These are phyloP conservation scores for Pseudogymnoascus verrucosus DNA, from an alignment of 2,329 filamentous ascomycete genomes.

Conservation along the genomic window DNA sequence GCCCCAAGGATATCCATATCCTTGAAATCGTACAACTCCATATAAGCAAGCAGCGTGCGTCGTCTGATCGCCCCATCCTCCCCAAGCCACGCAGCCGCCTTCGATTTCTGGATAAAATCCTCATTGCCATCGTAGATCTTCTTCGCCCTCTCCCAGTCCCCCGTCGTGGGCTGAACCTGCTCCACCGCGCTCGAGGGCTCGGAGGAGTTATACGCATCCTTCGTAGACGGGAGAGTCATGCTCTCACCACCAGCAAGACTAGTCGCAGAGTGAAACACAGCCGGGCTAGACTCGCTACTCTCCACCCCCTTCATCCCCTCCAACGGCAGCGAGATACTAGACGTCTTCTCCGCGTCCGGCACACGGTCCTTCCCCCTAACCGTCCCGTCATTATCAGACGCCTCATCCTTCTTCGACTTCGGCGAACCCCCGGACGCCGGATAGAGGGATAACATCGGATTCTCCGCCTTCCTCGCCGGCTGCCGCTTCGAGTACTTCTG, in stretches of 20 bases:
- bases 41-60: conserved; percentile 65
- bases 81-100: conserved; percentile 74
- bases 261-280: not conserved
- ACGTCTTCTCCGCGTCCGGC: not conserved
- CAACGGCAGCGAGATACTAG: not conserved
- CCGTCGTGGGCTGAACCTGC: conserved; percentile 40
- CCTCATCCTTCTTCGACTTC: not conserved
- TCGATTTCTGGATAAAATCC: conserved; percentile 68
- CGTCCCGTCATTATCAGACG: not conserved
- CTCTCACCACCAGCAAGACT: not conserved
- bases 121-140: conserved; percentile 81
- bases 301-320: not conserved
- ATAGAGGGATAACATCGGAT: not conserved
- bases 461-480: conserved; percentile 2
- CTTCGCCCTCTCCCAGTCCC: conserved; percentile 69
- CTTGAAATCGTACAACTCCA: conserved; percentile 83
- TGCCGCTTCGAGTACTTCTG: conserved; percentile 19
- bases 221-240: not conserved
- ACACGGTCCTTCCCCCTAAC: not conserved
- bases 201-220: not conserved
- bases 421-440: not conserved
- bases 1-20: conserved; percentile 72
- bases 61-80: conserved; percentile 57
- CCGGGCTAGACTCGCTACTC: not conserved
- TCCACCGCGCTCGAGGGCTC: not conserved